Conservation (phyloP, 176 grass and related monocot species). For the Rhynchospora tenuis region DNA sequence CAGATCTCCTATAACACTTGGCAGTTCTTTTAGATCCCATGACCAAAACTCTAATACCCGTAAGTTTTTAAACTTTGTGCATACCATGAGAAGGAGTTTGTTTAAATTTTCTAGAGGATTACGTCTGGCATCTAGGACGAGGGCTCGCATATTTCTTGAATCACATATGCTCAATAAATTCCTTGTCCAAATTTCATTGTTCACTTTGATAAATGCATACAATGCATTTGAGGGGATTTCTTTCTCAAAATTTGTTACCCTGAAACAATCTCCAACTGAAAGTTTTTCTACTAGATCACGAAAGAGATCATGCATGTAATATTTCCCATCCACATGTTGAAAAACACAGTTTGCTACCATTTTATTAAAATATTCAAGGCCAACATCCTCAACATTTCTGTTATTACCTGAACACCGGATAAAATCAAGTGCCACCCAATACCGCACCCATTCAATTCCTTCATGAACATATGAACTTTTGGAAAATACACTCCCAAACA, state of each 20-base stretch:
- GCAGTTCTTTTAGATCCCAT: neutral
- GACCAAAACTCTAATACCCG: neutral
- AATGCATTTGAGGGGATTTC: neutral
- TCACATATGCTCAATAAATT: neutral
- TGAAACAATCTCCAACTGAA: neutral
- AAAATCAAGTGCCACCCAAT: constrained; percentile 17
- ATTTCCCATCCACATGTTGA: neutral
- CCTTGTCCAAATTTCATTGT: neutral
- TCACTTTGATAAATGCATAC: neutral
- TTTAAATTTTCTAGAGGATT: neutral
- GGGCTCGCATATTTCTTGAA: neutral
- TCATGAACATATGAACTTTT: neutral
- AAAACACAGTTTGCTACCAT: constrained; percentile 10
- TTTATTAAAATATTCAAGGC: neutral
- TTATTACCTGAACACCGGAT: neutral
- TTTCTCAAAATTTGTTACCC: neutral
- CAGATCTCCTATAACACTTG: neutral
- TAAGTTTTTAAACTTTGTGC: neutral
- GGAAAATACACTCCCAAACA: constrained; percentile 9
- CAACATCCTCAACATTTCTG: neutral
- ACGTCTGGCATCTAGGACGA: neutral
- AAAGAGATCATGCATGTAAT: neutral
- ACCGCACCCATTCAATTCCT: neutral
- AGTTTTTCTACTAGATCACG: constrained; percentile 14
- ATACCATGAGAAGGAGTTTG: neutral